Evolutionary conservation across 1,284 basidiomycete species (phyloP).

Genomic region (Ganoderma boninense): DNA sequence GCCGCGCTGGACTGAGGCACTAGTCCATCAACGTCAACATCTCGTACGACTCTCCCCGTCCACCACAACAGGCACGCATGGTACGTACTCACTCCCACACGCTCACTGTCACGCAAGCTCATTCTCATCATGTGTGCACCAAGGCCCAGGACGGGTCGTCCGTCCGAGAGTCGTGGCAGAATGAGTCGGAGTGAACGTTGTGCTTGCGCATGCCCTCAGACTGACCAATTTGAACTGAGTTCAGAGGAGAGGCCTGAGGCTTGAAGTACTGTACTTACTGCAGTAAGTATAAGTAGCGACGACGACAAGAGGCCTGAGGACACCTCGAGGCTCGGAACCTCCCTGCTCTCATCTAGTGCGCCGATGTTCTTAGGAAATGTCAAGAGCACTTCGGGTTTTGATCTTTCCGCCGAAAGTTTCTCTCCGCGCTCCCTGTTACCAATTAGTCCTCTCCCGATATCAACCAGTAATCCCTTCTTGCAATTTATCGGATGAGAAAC

Average conservation of each 20-base stretch:
- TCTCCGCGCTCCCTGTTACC: background rate
- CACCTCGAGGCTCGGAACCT: background rate
- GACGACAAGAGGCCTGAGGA: constrained; percentile 13
- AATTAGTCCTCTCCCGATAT: background rate
- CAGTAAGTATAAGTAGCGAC: no score
- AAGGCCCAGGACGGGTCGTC: constrained; percentile 49
- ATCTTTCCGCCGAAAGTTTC: background rate
- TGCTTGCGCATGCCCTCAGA: constrained; percentile 52
- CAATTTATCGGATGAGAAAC: no score
- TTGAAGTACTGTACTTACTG: no score
- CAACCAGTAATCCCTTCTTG: no score
- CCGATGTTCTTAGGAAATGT: constrained; percentile 20
- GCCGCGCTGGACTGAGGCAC: constrained; percentile 31
- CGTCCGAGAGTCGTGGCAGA: constrained; percentile 46
- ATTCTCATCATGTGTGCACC: background rate
- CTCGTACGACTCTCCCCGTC: constrained; percentile 35
- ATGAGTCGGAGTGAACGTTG: constrained; percentile 38
- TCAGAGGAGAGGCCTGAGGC: background rate
- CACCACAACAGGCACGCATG: constrained; percentile 38
- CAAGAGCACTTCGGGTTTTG: background rate
- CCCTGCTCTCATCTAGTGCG: background rate
- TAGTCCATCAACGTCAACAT: constrained; percentile 47
- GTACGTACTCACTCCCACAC: constrained; percentile 20
- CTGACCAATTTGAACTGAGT: constrained; percentile 47
- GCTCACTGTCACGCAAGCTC: background rate